These are phyloP conservation scores for Colletotrichum nymphaeae DNA, from an alignment of 2,329 filamentous ascomycete species.

Conservation along the genomic window DNA sequence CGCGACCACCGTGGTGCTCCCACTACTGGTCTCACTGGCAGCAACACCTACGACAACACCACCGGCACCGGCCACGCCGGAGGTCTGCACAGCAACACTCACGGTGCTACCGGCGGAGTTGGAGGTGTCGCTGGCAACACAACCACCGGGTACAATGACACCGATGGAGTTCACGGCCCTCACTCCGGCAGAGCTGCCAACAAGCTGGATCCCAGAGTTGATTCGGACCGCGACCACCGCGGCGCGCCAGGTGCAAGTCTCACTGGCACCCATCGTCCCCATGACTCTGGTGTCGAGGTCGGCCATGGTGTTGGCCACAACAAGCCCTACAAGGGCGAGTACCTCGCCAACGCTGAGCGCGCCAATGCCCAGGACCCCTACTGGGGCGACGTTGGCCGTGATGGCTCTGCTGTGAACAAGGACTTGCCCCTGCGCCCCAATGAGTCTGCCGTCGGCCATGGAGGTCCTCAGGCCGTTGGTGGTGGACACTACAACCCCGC, in stretches of 20 bases:
- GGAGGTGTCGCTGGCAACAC: conserved; percentile 44
- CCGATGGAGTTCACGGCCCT: conserved; percentile 18
- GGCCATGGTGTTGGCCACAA: conserved; percentile 6
- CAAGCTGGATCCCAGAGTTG: conserved; percentile 23
- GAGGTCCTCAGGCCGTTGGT: conserved; percentile 5
- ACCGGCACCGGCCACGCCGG: conserved; percentile 39
- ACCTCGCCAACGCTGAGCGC: conserved; percentile 2
- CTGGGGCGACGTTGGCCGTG: conserved; percentile 28
- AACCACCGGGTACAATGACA: conserved; percentile 17
- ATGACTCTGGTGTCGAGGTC: conserved; percentile 32
- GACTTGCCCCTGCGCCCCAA: conserved; percentile 31
- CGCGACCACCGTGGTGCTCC: conserved; percentile 43
- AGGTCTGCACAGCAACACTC: conserved; percentile 39
- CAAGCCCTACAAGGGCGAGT: not conserved
- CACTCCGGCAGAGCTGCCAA: conserved; percentile 16
- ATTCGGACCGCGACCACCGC: conserved; percentile 36
- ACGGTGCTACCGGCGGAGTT: conserved; percentile 37
- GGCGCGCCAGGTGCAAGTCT: conserved; percentile 15
- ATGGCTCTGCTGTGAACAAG: conserved; percentile 25
- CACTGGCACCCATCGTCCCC: conserved; percentile 15
- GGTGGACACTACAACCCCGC: conserved; percentile 30
- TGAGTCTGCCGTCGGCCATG: not conserved
- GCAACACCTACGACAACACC: conserved; percentile 8
- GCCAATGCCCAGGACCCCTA: conserved; percentile 16
- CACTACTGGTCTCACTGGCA: conserved; percentile 8